Percentiles rank a stretch among this genome's conserved stretches.
phyloP scores from a whole-genome alignment of 768 basidiomycete genomes.

The Kwoniella sp. region DNA sequence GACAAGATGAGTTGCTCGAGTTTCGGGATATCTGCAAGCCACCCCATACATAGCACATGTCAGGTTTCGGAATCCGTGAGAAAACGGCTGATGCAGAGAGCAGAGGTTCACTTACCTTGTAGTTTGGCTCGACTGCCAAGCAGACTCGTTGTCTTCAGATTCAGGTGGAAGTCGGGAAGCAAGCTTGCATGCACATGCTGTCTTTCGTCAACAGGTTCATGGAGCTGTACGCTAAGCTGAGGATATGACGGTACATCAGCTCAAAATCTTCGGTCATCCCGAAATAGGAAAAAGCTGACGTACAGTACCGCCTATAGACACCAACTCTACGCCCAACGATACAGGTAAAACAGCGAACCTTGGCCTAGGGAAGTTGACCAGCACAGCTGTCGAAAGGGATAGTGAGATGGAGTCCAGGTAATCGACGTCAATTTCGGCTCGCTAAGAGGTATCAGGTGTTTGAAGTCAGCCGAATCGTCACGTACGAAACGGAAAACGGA shows the following conservation, averaged over 20 bases:
- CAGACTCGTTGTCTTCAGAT: slow-evolving; percentile 82
- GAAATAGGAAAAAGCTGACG: slow-evolving; percentile 21
- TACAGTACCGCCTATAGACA: slow-evolving; percentile 82
- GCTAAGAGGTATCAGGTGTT: no score
- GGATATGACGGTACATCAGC: background rate
- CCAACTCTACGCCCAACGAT: slow-evolving; percentile 75
- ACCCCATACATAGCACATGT: no score
- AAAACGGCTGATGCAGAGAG: background rate
- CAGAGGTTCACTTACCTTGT: slow-evolving; percentile 59
- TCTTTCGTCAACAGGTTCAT: slow-evolving; percentile 55
- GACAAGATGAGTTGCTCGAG: slow-evolving; percentile 89
- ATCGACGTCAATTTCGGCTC: slow-evolving; percentile 77
- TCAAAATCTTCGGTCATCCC: background rate
- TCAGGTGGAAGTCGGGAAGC: slow-evolving; percentile 81
- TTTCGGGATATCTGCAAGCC: slow-evolving; percentile 86
- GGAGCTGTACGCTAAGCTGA: slow-evolving; percentile 50
- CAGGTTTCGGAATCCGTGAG: no score
- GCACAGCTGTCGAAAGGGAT: slow-evolving; percentile 56
- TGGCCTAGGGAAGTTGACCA: slow-evolving; percentile 59
- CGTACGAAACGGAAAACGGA: background rate
- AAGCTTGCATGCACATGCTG: slow-evolving; percentile 74
- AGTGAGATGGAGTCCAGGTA: slow-evolving; percentile 83
- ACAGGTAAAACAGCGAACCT: slow-evolving; percentile 61
- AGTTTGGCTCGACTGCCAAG: slow-evolving; percentile 97
- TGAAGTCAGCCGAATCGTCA: no score